phyloP scores from a whole-genome alignment of 179 eudicot species.

The Corrigiola litoralis region DNA sequence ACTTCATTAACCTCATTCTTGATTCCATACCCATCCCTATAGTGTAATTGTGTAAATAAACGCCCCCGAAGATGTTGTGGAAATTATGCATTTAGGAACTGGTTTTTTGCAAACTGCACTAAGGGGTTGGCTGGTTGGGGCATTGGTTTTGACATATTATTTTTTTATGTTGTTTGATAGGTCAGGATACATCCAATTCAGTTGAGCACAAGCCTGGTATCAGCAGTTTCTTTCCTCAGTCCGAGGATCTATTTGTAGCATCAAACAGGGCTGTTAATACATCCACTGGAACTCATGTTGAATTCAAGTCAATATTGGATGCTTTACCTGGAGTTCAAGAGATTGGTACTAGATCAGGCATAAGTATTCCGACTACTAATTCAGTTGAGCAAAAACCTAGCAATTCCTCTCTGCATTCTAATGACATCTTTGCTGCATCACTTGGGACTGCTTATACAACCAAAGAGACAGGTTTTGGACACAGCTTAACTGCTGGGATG shows the following conservation, averaged over 20 bases:
- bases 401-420: no score
- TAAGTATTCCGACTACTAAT: no score
- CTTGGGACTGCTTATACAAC: no score
- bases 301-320: conserved; percentile 24
- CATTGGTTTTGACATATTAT: conserved; percentile 10
- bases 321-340: conserved; percentile 20
- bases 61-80: background rate
- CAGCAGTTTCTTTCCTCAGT: conserved; percentile 20
- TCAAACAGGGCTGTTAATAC: conserved; percentile 17
- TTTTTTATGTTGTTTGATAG: conserved; percentile 20
- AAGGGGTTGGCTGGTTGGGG: background rate
- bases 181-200: conserved; percentile 33
- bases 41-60: no score
- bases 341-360: no score
- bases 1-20: no score
- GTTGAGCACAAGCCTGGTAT: conserved; percentile 28
- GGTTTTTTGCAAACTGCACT: background rate
- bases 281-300: conserved; percentile 23
- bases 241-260: conserved; percentile 37
- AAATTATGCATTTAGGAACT: background rate
- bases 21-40: no score
- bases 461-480: no score
- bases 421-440: no score
- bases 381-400: no score
- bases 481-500: no score